Evolutionary conservation across 768 basidiomycete genomes (phyloP).

Genomic region (Holtermanniella nyarrowii): DNA sequence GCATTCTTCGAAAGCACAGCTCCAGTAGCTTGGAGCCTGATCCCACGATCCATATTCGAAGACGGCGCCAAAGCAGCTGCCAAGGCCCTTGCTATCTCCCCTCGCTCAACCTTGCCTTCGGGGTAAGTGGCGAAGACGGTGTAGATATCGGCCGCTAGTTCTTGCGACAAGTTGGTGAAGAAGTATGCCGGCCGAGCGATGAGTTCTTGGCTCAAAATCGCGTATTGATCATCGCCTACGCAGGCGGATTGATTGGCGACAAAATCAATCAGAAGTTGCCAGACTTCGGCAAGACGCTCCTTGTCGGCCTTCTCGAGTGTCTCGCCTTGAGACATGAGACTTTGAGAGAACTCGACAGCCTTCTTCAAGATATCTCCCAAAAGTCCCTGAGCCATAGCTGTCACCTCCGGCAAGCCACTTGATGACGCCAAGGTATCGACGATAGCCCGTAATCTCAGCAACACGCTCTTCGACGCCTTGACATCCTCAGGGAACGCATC

Average conservation of each 20-base stretch:
- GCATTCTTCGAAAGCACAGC: slow-evolving; percentile 7
- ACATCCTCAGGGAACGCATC: slow-evolving; percentile 8
- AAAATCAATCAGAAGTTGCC: background rate
- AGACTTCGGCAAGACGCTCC: background rate
- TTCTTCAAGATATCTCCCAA: background rate
- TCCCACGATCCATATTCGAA: background rate
- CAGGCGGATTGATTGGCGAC: background rate
- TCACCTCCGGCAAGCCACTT: background rate
- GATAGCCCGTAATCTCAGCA: no score
- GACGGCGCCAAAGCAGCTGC: slow-evolving; percentile 3
- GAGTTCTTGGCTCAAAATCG: background rate
- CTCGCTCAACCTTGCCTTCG: background rate
- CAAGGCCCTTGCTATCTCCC: background rate
- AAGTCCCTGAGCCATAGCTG: background rate
- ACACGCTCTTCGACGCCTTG: no score
- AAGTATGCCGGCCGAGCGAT: background rate
- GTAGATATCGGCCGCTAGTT: background rate
- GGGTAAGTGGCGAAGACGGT: background rate
- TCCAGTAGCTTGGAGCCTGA: slow-evolving; percentile 14
- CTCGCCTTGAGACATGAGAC: no score
- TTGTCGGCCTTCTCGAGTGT: background rate
- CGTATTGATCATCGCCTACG: background rate
- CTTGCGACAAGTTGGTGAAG: background rate
- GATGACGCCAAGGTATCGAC: slow-evolving; percentile 3
- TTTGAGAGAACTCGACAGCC: no score